These are phyloP conservation scores for Umbelopsis sp. DNA, from an alignment of 192 early-diverging fungal genomes.

Conservation along the genomic window DNA sequence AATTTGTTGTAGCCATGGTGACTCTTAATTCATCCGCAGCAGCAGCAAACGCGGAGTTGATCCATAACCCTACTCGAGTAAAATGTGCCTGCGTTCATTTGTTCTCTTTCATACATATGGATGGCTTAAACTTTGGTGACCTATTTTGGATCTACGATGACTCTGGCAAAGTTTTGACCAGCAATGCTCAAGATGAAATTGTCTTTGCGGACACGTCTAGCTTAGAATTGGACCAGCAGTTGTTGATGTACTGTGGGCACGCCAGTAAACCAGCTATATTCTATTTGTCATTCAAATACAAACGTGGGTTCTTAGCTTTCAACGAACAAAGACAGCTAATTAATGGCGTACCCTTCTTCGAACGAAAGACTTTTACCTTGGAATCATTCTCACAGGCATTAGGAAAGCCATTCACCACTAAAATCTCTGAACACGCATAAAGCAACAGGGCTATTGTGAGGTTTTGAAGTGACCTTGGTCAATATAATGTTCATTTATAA, in stretches of 20 bases:
- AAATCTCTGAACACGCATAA: background rate
- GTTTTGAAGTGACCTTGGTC: too few relatives aligned
- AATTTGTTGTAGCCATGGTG: too few relatives aligned
- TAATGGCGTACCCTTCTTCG: background rate
- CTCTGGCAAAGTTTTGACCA: background rate
- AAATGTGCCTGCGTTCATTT: background rate
- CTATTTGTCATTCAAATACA: constrained; percentile 9
- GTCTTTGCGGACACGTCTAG: background rate
- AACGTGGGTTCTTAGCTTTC: background rate
- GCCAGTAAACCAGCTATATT: background rate
- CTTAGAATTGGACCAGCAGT: background rate
- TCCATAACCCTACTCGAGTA: background rate
- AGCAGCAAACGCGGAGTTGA: background rate
- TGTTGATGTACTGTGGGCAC: constrained; percentile 5
- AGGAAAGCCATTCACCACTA: background rate
- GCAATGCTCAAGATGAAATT: background rate
- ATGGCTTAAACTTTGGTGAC: background rate
- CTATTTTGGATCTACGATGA: constrained; percentile 6
- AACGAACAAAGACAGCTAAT: background rate
- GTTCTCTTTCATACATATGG: constrained; percentile 5
- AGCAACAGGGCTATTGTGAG: too few relatives aligned
- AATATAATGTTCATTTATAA: too few relatives aligned
- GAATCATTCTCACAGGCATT: background rate
- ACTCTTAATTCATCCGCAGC: too few relatives aligned
- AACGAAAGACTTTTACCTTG: background rate